These are phyloP conservation scores for Podospora pseudoanserina DNA, from an alignment of 495 filamentous ascomycete genomes.

Conservation along the genomic window DNA sequence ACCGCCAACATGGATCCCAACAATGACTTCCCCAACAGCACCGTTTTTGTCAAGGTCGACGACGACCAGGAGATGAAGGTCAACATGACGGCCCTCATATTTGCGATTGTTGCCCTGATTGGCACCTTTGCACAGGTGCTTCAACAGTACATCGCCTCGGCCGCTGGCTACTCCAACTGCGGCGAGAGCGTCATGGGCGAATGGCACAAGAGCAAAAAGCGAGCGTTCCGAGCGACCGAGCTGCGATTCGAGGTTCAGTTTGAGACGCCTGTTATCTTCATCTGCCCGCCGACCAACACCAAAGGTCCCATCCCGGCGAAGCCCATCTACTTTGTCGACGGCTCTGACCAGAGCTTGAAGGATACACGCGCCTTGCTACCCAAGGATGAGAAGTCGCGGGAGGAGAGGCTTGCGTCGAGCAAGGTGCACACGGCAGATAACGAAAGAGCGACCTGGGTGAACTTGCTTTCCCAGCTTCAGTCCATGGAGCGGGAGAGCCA, in stretches of 20 bases:
- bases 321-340: slow-evolving; percentile 39
- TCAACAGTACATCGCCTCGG: slow-evolving; percentile 44
- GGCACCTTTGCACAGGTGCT: slow-evolving; percentile 40
- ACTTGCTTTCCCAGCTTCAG: slow-evolving; percentile 42
- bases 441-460: slow-evolving; percentile 47
- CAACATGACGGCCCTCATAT: slow-evolving; percentile 31
- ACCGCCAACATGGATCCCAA: slow-evolving; percentile 1
- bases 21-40: slow-evolving; percentile 3
- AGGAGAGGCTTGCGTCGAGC: slow-evolving; percentile 17
- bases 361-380: slow-evolving; percentile 31
- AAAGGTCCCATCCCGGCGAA: slow-evolving; percentile 36
- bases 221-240: slow-evolving; percentile 39
- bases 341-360: slow-evolving; percentile 33
- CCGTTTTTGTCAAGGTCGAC: background rate
- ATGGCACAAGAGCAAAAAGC: slow-evolving; percentile 41
- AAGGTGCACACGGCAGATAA: slow-evolving; percentile 46
- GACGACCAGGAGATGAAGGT: slow-evolving; percentile 17
- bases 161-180: slow-evolving; percentile 41
- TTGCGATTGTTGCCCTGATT: slow-evolving; percentile 39
- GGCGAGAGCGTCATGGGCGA: slow-evolving; percentile 43
- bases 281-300: slow-evolving; percentile 39
- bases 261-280: slow-evolving; percentile 48
- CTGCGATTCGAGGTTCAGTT: slow-evolving; percentile 50
- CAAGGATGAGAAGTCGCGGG: slow-evolving; percentile 19
- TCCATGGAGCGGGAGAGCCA: slow-evolving; percentile 41